Evolutionary conservation across 2,329 filamentous ascomycete genomes (phyloP), one percentile per base, ranked within the genome.

Genomic region (Colletotrichum sublineola): DNA sequence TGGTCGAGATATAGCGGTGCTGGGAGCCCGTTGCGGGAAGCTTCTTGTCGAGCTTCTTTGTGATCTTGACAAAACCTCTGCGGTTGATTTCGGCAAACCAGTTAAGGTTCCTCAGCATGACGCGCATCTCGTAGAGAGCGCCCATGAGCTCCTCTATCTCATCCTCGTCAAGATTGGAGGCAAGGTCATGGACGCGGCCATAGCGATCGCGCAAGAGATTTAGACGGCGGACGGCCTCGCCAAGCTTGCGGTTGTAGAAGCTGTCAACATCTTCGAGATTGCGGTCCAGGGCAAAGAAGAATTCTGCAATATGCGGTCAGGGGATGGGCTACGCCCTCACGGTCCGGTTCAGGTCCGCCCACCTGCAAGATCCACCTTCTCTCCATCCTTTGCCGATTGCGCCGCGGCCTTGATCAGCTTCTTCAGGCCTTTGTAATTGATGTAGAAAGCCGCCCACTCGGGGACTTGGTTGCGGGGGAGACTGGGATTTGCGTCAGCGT

Each of bases 11-110:
- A 79, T 98, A 99, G 70, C 91, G 90, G 79, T 94, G 91, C 84
- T 98, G 95, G 0, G 94, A 92, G 63, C 91, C 89, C 4, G 91
- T 90, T 57, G 90, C 88, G 1, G 92, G 88, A 3, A 98, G 90
- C 84, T 97, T 98, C 85, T 99, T 99, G 83, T 99, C 96, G 57
- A 98, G 86, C 83, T 99, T 99, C 86, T 99, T 99, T 63, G 96
- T 97, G 81, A 99, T 99, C 85, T 99, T 99, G 81, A 97, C 90
- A 79, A 99, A 99, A 2, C 96, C 96, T 75, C 94, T 89, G 64
- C 95, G 90, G 81, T 99, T 99, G 78, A 98, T 96, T 83, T 98
- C 96, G 62, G 95, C 96, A 80, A 98, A 99, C 95, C 95, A 98
- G 81, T 97, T 94, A 64, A 99, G 86, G 78, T 98, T 98, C 72